Conservation (phyloP, 2,329 filamentous ascomycete species). For the Phialophora chinensis region DNA sequence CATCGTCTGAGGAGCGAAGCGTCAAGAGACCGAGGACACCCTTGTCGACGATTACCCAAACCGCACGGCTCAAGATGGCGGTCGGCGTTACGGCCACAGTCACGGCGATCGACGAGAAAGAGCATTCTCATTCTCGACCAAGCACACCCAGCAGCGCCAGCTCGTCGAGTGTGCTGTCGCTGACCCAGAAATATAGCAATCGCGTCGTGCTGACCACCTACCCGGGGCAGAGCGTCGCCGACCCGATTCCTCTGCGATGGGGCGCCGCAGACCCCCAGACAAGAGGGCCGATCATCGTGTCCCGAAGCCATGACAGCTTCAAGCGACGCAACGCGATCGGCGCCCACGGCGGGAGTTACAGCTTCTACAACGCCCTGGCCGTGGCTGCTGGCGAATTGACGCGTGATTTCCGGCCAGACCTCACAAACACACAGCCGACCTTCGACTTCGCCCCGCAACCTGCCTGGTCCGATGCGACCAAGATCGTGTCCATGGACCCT, state of each 20-base stretch:
- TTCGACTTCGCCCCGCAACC: conserved; percentile 85
- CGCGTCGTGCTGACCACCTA: conserved; percentile 81
- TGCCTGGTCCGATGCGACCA: conserved; percentile 86
- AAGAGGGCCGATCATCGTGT: conserved; percentile 88
- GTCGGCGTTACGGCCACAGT: conserved; percentile 11
- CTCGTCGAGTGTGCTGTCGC: conserved; percentile 14
- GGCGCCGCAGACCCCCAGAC: conserved; percentile 74
- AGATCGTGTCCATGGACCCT: conserved; percentile 98
- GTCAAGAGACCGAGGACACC: conserved; percentile 13
- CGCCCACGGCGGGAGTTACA: conserved; percentile 87
- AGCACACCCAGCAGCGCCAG: conserved; percentile 15
- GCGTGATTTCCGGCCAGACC: conserved; percentile 77
- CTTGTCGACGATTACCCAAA: conserved; percentile 3
- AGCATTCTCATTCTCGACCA: not conserved
- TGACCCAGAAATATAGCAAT: conserved; percentile 12
- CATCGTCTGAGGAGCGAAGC: conserved; percentile 2
- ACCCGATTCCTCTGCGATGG: conserved; percentile 88
- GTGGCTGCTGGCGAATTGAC: conserved; percentile 89
- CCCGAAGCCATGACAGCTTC: conserved; percentile 74
- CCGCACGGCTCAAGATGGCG: not conserved
- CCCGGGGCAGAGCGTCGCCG: conserved; percentile 90
- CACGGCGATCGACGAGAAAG: conserved; percentile 7
- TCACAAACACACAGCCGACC: conserved; percentile 90
- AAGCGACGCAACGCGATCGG: conserved; percentile 76
- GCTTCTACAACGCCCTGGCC: conserved; percentile 91